Conservation (phyloP, 176 grass and related monocot genomes). For the Chrysopogon serrulatus region DNA sequence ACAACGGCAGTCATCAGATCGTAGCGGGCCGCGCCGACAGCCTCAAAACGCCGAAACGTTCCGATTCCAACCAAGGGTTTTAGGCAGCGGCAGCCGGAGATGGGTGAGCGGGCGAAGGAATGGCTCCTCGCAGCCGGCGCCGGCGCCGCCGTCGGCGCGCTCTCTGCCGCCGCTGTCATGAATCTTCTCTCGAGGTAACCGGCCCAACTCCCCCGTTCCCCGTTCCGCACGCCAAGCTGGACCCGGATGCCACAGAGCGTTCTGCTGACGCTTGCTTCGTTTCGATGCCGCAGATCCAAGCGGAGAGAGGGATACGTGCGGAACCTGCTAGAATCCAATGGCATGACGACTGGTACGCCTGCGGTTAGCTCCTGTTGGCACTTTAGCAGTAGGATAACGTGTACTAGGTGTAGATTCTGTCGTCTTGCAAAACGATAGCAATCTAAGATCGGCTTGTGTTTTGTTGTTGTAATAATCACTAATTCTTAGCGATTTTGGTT, state of each 20-base stretch:
- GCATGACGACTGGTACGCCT: neutral
- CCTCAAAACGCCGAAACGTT: neutral
- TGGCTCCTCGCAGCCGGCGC: constrained; percentile 50
- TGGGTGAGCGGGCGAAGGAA: constrained; percentile 58
- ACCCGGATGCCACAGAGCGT: neutral
- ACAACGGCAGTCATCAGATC: neutral
- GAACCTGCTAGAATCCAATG: constrained; percentile 31
- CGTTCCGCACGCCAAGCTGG: neutral
- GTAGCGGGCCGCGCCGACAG: constrained; percentile 2
- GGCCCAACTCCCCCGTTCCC: neutral
- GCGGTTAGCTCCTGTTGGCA: neutral
- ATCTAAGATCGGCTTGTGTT: neutral
- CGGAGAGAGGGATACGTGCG: constrained; percentile 28
- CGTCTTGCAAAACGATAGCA: neutral
- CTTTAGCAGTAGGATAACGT: neutral
- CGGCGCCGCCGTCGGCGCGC: constrained; percentile 47
- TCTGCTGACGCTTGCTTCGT: neutral
- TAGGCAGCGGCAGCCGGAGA: constrained; percentile 8
- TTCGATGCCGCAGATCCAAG: constrained; percentile 24
- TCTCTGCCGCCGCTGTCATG: constrained; percentile 45
- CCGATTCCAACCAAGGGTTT: neutral
- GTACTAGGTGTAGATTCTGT: neutral
- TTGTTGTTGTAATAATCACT: neutral
- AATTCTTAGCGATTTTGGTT: neutral
- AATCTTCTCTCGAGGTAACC: constrained; percentile 50